A percentile compares a stretch with the other conserved stretches of the same genome.
These are phyloP conservation scores for Metschnikowia noctiluminum DNA, from an alignment of 805 yeast species.

Conservation along the genomic window DNA sequence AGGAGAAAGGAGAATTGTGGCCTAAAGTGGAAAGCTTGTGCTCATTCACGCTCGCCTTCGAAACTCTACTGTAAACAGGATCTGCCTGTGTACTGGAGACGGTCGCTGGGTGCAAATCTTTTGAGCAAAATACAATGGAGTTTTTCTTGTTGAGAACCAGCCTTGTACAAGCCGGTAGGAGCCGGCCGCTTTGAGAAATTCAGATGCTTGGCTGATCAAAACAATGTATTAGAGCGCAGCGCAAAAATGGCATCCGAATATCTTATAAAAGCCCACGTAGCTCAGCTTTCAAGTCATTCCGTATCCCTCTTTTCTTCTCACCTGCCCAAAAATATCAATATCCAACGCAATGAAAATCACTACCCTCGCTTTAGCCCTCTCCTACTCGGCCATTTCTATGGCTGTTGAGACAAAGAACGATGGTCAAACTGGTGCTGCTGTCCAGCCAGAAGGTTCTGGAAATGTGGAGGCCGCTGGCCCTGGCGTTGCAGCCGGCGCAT, in stretches of 20 bases:
- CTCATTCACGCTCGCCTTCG: slow-evolving; percentile 3
- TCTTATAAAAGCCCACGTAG: background rate
- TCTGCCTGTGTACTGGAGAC: background rate
- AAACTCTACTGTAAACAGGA: background rate
- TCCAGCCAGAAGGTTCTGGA: background rate
- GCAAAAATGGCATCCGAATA: background rate
- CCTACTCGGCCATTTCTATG: background rate
- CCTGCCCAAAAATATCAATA: background rate
- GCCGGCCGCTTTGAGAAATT: background rate
- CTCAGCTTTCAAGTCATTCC: background rate
- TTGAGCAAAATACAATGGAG: background rate
- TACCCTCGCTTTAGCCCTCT: slow-evolving; percentile 9
- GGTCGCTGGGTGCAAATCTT: slow-evolving; percentile 7
- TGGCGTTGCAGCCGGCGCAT: background rate
- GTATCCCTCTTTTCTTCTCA: background rate
- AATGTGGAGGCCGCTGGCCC: background rate
- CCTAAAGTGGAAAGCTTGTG: background rate
- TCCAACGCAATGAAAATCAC: slow-evolving; percentile 3
- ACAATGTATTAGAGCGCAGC: background rate
- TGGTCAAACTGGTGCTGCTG: background rate
- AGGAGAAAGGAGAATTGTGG: background rate
- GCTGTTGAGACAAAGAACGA: background rate
- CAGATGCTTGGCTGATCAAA: background rate
- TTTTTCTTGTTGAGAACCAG: slow-evolving; percentile 3
- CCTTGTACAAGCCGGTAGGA: background rate